Conservation (phyloP, 2,329 filamentous ascomycete species). For the Coniochaeta sp. region DNA sequence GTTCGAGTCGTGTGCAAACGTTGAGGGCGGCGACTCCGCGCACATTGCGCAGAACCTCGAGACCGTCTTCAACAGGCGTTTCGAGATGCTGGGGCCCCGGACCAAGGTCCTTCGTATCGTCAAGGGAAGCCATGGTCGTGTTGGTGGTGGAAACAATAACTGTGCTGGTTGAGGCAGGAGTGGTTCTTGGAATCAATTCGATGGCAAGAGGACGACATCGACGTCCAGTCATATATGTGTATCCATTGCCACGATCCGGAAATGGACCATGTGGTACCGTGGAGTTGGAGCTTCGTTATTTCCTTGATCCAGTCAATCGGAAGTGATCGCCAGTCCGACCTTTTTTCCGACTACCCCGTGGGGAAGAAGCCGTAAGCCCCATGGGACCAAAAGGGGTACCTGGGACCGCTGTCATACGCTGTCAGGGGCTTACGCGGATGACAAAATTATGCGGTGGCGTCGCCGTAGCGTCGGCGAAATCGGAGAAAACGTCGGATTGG, state of each 20-base stretch:
- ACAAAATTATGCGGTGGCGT: too few species aligned
- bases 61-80: background rate
- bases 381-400: too few species aligned
- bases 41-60: background rate
- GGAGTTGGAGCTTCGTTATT: too few species aligned
- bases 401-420: too few species aligned
- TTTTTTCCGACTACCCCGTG: background rate
- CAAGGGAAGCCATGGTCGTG: background rate
- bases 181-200: background rate
- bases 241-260: too few species aligned
- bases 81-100: background rate
- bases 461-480: too few species aligned
- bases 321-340: background rate
- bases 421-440: too few species aligned
- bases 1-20: conserved; percentile 7
- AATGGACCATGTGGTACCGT: too few species aligned
- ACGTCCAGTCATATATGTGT: background rate
- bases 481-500: too few species aligned
- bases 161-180: background rate
- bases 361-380: too few species aligned
- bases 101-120: background rate
- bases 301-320: too few species aligned
- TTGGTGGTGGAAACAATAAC: background rate
- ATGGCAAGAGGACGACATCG: background rate
- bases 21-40: background rate